A percentile compares a stretch with the other conserved stretches of the same genome.
These are phyloP conservation scores for Cydonia oblonga DNA, from an alignment of 331 rosid species.

Conservation along the genomic window DNA sequence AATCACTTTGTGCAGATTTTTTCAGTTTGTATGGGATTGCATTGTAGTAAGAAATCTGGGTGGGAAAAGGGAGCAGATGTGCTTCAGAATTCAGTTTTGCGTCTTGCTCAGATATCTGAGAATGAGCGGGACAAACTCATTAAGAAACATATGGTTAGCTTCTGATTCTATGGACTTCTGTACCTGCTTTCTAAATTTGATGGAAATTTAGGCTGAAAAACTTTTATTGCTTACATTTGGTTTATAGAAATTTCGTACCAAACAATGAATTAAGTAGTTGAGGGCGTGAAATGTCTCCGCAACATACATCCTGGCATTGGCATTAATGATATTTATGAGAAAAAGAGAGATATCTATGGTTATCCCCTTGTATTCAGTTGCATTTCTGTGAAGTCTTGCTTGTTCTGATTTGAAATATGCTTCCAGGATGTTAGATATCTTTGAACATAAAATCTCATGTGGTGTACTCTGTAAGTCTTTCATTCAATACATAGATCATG, in stretches of 20 bases:
- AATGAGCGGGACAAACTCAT: slow-evolving; percentile 70
- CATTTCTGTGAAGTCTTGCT: neutral
- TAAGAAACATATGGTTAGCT: slow-evolving; percentile 72
- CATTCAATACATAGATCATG: neutral
- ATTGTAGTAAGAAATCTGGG: slow-evolving; percentile 58
- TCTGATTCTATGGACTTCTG: slow-evolving; percentile 1
- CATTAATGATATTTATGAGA: too few relatives aligned
- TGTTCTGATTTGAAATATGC: neutral
- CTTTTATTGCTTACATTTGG: neutral
- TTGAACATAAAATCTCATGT: too few relatives aligned
- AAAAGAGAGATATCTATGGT: neutral
- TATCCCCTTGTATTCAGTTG: neutral
- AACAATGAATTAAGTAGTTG: neutral
- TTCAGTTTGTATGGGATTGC: slow-evolving; percentile 66
- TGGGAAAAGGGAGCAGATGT: slow-evolving; percentile 52
- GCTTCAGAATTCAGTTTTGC: slow-evolving; percentile 69
- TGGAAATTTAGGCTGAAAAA: neutral
- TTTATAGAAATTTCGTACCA: neutral
- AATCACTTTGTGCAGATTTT: slow-evolving; percentile 65
- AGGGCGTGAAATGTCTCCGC: neutral
- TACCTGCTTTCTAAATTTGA: neutral
- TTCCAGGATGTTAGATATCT: neutral
- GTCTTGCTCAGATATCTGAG: slow-evolving; percentile 66
- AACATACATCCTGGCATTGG: neutral
- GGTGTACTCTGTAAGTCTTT: too few relatives aligned